Conservation (phyloP, 2,329 filamentous ascomycete species). For the Xenoacremonium recifei region DNA sequence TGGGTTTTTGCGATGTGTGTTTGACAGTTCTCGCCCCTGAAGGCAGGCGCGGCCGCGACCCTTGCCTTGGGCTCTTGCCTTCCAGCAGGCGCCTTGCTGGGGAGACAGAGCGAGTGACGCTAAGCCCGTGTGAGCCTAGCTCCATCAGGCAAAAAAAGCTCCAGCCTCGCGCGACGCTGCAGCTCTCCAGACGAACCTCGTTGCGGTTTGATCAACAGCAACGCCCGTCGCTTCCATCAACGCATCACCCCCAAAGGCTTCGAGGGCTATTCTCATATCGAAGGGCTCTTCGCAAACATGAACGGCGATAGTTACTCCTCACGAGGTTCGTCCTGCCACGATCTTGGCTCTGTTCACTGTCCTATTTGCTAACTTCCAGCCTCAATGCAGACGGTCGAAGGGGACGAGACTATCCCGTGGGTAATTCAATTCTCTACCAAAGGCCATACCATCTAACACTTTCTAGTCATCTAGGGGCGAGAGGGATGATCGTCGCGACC, state of each 20-base stretch:
- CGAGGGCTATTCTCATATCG: too few species aligned
- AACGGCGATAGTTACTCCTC: conserved; percentile 83
- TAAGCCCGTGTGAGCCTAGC: conserved; percentile 28
- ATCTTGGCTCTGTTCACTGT: conserved; percentile 15
- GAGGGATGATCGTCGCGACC: conserved; percentile 33
- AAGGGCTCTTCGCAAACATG: conserved; percentile 63
- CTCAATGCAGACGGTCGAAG: conserved; percentile 41
- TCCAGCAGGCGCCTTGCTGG: too few species aligned
- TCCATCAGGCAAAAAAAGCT: conserved; percentile 39
- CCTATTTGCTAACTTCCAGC: conserved; percentile 28
- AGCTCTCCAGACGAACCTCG: conserved; percentile 26
- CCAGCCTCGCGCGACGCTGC: conserved; percentile 40
- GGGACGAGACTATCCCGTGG: conserved; percentile 55
- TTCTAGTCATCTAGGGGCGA: conserved; percentile 29
- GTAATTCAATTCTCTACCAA: conserved; percentile 24
- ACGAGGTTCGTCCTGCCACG: conserved; percentile 58
- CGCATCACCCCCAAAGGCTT: conserved; percentile 20
- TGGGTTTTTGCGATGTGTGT: neutral
- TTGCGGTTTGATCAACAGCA: conserved; percentile 27
- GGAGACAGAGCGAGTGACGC: conserved; percentile 5
- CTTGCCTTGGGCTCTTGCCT: neutral
- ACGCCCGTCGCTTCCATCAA: conserved; percentile 17
- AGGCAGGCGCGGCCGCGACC: neutral
- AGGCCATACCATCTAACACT: conserved; percentile 14
- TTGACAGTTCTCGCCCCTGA: neutral